Evolutionary conservation across 1,284 basidiomycete species (phyloP), one percentile per base, ranked within the genome.

Genomic region (Apiotrichum brassicae): DNA sequence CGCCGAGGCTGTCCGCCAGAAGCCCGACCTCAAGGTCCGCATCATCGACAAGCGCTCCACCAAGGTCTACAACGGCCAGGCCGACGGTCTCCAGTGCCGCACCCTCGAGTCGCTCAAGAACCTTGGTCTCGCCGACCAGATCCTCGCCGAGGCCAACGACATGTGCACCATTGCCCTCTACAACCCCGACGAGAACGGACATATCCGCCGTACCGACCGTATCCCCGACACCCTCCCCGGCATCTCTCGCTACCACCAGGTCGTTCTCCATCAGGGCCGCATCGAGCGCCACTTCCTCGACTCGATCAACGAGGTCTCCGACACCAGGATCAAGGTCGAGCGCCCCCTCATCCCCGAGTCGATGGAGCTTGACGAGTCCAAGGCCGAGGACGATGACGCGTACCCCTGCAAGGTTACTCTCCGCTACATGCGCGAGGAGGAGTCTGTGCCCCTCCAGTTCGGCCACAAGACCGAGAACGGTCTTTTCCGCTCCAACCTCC

Each of bases 141-240:
- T 51, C 28, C 37, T 54, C 28, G 40, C 44, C 26, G 54, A 49
- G 39, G 47, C 54, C 54, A 56, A 56, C 44, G 49, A 52, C 46
- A 80, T 54, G 42, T 48, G 33, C 42, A 41, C 49, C 23, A 54
- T 54, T 23, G 46, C 46, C 22, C 53, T 54, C 11, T 56, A 56
- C 54, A 56, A 56, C 54, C 54, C 54, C 9, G 54, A 52, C 50
- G 50, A 56, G 43, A 48, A 54, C 42, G 54, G 50, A n/a, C 13
- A 32, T 16, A 51, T 56, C 37, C 49, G 47, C 44, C 54, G 54
- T 33, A 56, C 54, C 36, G 54, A 56, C 50, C 54, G 54, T 16
- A 49, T 56, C 49, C 54, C 54, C 35, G 54, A 56, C 50, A 56
- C 54, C 2, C 44, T 56, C 22, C 54, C 54, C n/a, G 49, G 47